Evolutionary conservation across 2,329 filamentous ascomycete genomes (phyloP).

Genomic region (Trematosphaeria pertusa): DNA sequence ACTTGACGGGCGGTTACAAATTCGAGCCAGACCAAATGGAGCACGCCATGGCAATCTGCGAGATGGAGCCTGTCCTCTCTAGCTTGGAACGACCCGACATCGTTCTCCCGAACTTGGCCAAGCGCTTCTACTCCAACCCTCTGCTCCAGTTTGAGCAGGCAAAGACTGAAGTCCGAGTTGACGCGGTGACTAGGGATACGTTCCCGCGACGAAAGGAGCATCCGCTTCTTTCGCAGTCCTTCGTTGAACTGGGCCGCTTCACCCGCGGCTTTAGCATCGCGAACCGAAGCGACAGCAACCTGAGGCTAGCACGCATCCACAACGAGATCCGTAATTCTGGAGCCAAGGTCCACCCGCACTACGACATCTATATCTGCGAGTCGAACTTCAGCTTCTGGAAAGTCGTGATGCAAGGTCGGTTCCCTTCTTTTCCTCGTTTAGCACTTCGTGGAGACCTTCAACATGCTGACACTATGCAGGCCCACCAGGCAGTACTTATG

Average conservation of each 20-base stretch:
- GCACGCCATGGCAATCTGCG: slow-evolving; percentile 46
- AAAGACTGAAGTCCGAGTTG: slow-evolving; percentile 10
- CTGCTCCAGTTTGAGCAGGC: slow-evolving; percentile 15
- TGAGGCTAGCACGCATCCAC: slow-evolving; percentile 35
- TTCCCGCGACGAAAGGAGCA: slow-evolving; percentile 44
- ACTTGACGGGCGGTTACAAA: slow-evolving; percentile 44
- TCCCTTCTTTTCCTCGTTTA: too few relatives aligned
- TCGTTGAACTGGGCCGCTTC: slow-evolving; percentile 15
- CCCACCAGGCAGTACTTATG: slow-evolving; percentile 40
- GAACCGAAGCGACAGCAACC: slow-evolving; percentile 16
- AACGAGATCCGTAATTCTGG: slow-evolving; percentile 45
- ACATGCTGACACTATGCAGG: slow-evolving; percentile 11
- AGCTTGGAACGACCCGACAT: slow-evolving; percentile 41
- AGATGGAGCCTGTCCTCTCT: slow-evolving; percentile 48
- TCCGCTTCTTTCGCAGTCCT: slow-evolving; percentile 25
- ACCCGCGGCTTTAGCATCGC: not conserved
- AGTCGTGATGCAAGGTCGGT: slow-evolving; percentile 43
- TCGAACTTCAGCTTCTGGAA: slow-evolving; percentile 51
- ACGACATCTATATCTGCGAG: slow-evolving; percentile 51
- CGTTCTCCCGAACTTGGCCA: slow-evolving; percentile 5
- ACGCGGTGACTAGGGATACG: slow-evolving; percentile 34
- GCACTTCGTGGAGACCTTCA: too few relatives aligned
- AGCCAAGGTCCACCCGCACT: slow-evolving; percentile 36
- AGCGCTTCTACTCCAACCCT: slow-evolving; percentile 3
- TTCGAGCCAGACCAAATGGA: slow-evolving; percentile 45